Evolutionary conservation across 1,284 basidiomycete species (phyloP), one percentile per base, ranked within the genome.

Genomic region (Termitomyces sp.): DNA sequence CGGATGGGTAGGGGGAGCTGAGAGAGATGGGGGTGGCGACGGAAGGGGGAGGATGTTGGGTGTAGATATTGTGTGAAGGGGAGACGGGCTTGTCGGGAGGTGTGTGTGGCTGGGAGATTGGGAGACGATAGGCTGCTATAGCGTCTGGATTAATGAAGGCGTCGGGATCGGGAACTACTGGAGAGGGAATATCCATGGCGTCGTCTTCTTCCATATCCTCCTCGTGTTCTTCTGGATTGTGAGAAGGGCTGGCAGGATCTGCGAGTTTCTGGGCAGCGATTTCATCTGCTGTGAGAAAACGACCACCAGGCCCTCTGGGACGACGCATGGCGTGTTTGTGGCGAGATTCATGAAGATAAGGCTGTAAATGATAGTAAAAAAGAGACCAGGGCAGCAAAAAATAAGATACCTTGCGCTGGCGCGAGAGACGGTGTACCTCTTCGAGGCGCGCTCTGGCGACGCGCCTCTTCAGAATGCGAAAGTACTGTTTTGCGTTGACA

Each of bases 311-410:
- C 1, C 96, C 96, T 57, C 97, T 81, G 13, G 96, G 96, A 33
- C 96, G 83, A 40, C 94, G 86, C 86, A 98, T 97, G 13, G 96
- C 96, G 71, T 99, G 97, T 61, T 94, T 93, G 75, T 99, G 96
- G 42, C 96, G 84, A 21, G 93, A 96, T 68, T 98, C 95, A 63
- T 98, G 95, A 24, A 97, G 83, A 72, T 97, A 98, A 1, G 95
- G 95, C 93, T 97, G 56, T 28, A 53, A 46, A 39, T n/a, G 34
- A 57, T 46, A 48, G 28, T 33, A 35, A 35, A 56, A 31, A 28
- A 44, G 40, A 53, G 18, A 11, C 37, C 9, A 33, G 19, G 19
- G 14, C 40, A 40, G 38, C 30, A 18, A 45, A 41, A 26, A 41
- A 48, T n/a, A 60, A 40, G 74, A 56, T 53, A 91, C 94, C 82